Percentiles rank a stretch among this genome's conserved stretches.
Evolutionary conservation across 805 yeast genomes (phyloP).

Genomic region (Suhomyces sp.): DNA sequence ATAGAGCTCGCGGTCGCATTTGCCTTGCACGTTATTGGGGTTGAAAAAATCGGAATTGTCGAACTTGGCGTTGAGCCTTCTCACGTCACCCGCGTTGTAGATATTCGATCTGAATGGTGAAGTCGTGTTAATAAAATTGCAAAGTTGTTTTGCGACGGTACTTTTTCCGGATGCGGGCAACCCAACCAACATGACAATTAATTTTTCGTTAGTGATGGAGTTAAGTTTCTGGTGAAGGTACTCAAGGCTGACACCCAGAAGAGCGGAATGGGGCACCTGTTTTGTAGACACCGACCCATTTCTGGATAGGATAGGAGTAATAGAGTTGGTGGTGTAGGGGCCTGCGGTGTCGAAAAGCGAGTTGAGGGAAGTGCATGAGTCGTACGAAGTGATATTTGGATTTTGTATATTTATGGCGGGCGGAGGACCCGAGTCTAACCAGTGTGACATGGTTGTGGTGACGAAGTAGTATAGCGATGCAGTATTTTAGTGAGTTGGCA

Average conservation of each 20-base stretch:
- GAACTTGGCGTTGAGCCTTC: constrained; percentile 34
- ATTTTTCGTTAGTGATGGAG: constrained; percentile 12
- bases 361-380: constrained; percentile 26
- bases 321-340: constrained; percentile 9
- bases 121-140: constrained; percentile 24
- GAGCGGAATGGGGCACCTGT: constrained; percentile 3
- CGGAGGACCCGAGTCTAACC: not conserved
- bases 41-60: constrained; percentile 37
- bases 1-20: constrained; percentile 32
- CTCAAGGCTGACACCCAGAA: not conserved
- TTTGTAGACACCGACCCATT: constrained; percentile 5
- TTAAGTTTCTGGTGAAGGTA: not conserved
- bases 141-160: constrained; percentile 35
- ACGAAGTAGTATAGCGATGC: not conserved
- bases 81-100: constrained; percentile 53
- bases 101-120: constrained; percentile 25
- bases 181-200: constrained; percentile 35
- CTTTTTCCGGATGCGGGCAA: constrained; percentile 44
- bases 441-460: not conserved
- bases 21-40: constrained; percentile 30
- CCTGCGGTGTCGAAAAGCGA: constrained; percentile 25
- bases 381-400: constrained; percentile 1
- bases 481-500: not conserved
- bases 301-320: constrained; percentile 17
- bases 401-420: not conserved